Evolutionary conservation across 768 basidiomycete genomes (phyloP).

Genomic region (Russula brevipes): DNA sequence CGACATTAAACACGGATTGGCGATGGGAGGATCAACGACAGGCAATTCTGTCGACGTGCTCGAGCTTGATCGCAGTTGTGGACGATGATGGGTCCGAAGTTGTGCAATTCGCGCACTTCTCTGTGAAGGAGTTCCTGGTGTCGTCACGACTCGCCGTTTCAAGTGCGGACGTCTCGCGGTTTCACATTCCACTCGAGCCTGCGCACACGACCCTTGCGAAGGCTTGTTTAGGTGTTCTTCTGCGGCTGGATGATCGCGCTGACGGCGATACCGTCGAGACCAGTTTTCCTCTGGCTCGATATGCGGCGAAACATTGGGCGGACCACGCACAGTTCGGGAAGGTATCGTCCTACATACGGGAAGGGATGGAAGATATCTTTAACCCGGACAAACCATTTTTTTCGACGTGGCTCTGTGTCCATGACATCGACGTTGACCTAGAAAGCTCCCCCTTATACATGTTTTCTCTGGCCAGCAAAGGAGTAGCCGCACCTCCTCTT

Average conservation of each 20-base stretch:
- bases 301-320: slow-evolving; percentile 1
- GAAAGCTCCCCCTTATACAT: too few relatives aligned
- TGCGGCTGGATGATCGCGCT: neutral
- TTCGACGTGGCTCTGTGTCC: neutral
- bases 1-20: neutral
- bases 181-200: neutral
- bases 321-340: neutral
- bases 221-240: neutral
- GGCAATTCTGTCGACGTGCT: neutral
- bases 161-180: neutral
- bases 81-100: neutral
- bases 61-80: neutral
- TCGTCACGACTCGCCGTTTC: neutral
- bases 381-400: neutral
- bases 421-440: neutral
- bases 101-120: slow-evolving; percentile 3
- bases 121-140: slow-evolving; percentile 1
- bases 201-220: slow-evolving; percentile 5
- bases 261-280: too few relatives aligned
- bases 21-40: slow-evolving; percentile 1
- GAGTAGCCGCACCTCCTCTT: too few relatives aligned
- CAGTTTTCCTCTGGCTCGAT: neutral
- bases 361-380: neutral
- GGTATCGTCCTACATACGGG: neutral
- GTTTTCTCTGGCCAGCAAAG: too few relatives aligned